Evolutionary conservation across 169 alveolate genomes (phyloP).

Genomic region (Blepharisma undulans): DNA sequence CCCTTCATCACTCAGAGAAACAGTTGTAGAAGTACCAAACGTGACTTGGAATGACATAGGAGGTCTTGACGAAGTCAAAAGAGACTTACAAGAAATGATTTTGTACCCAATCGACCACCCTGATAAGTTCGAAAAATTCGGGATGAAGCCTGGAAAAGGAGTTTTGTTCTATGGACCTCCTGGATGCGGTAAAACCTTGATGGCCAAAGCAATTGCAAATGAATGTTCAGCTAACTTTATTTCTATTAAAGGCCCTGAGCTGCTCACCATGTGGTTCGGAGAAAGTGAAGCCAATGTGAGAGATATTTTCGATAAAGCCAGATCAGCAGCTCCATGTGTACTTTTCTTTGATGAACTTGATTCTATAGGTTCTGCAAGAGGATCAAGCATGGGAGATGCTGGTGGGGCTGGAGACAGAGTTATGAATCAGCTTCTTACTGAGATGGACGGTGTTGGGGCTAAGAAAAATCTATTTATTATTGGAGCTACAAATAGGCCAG

Average conservation of each 20-base stretch:
- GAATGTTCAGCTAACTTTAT: constrained; percentile 99
- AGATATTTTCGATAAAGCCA: constrained; percentile 99
- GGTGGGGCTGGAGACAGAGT: constrained; percentile 99
- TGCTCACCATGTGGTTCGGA: constrained; percentile 99
- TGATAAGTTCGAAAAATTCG: constrained; percentile 98
- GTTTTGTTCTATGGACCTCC: constrained; percentile 99
- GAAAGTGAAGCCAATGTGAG: constrained; percentile 99
- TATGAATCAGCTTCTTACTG: constrained; percentile 98
- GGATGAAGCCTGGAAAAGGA: constrained; percentile 99
- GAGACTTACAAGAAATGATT: constrained; percentile 96
- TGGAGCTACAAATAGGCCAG: constrained; percentile 99
- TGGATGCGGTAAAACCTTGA: constrained; percentile 98
- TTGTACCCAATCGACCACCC: constrained; percentile 97
- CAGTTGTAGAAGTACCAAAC: constrained; percentile 98
- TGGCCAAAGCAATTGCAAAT: constrained; percentile 99
- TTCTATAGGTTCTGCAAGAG: constrained; percentile 98
- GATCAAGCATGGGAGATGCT: constrained; percentile 92
- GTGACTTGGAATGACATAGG: constrained; percentile 99
- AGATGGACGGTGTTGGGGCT: constrained; percentile 99
- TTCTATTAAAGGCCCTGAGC: constrained; percentile 98
- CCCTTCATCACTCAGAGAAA: constrained; percentile 97
- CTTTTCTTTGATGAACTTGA: constrained; percentile 99
- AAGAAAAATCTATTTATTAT: constrained; percentile 98
- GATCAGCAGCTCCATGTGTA: constrained; percentile 99
- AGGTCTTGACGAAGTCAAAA: constrained; percentile 96